Conservation (phyloP, 495 filamentous ascomycete species). For the Penicillium paxilli region DNA sequence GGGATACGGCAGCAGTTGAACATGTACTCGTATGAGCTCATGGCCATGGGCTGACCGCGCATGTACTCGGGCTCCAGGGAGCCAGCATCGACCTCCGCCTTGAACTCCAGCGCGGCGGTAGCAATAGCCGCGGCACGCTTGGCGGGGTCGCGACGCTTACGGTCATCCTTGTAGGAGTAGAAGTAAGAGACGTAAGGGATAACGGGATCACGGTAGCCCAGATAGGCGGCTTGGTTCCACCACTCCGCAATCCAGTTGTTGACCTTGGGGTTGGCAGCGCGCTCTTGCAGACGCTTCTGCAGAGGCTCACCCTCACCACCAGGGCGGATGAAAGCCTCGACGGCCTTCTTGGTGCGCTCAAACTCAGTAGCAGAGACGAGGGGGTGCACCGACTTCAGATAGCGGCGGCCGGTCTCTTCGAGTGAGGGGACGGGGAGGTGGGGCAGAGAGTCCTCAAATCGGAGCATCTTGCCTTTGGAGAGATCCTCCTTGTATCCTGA, state of each 20-base stretch:
- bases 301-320: slow-evolving; percentile 80
- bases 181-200: slow-evolving; percentile 99
- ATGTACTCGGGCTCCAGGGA: slow-evolving; percentile 97
- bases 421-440: slow-evolving; percentile 88
- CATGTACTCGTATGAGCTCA: slow-evolving; percentile 99
- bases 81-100: slow-evolving; percentile 81
- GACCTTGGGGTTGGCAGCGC: slow-evolving; percentile 76
- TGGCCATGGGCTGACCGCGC: slow-evolving; percentile 91
- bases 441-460: slow-evolving; percentile 95
- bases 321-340: slow-evolving; percentile 78
- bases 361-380: slow-evolving; percentile 73
- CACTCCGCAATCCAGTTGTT: slow-evolving; percentile 97
- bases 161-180: slow-evolving; percentile 96
- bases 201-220: slow-evolving; percentile 91
- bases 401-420: slow-evolving; percentile 87
- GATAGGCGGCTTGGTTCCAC: slow-evolving; percentile 95
- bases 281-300: slow-evolving; percentile 83
- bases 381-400: slow-evolving; percentile 89
- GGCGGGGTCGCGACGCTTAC: slow-evolving; percentile 79
- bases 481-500: slow-evolving; percentile 89
- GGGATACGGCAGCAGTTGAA: slow-evolving; percentile 93
- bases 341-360: slow-evolving; percentile 74
- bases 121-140: slow-evolving; percentile 92
- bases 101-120: slow-evolving; percentile 85
- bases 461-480: slow-evolving; percentile 88